A percentile compares a stretch with the other conserved stretches of the same genome.
phyloP scores from a whole-genome alignment of 1,139 yeast species.

The Protomyces lactucae-debilis region DNA sequence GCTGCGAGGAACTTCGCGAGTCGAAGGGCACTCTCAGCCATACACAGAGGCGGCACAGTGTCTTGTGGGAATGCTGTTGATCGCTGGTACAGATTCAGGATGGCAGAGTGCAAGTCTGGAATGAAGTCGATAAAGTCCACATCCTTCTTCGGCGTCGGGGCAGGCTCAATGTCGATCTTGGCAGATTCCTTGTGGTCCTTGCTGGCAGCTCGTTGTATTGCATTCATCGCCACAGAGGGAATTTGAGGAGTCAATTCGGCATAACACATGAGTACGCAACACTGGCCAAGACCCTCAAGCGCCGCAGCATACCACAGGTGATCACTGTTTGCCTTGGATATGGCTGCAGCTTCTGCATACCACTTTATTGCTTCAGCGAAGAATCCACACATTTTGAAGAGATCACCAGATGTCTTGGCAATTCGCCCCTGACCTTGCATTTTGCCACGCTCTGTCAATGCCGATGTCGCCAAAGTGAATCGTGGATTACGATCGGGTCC shows the following conservation, averaged over 20 bases:
- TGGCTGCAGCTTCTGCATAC: conserved; percentile 64
- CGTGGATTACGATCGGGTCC: conserved; percentile 22
- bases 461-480: conserved; percentile 28
- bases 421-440: conserved; percentile 66
- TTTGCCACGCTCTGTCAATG: conserved; percentile 50
- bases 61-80: conserved; percentile 64
- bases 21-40: conserved; percentile 66
- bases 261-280: conserved; percentile 57
- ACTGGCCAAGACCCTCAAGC: conserved; percentile 69
- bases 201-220: conserved; percentile 35
- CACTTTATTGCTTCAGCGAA: conserved; percentile 63
- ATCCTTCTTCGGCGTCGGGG: conserved; percentile 13
- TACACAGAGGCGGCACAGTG: conserved; percentile 75
- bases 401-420: conserved; percentile 67
- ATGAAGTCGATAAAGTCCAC: conserved; percentile 48
- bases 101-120: conserved; percentile 49
- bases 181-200: conserved; percentile 14
- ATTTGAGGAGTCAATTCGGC: conserved; percentile 57
- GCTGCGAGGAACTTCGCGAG: conserved; percentile 58
- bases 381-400: conserved; percentile 75
- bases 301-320: conserved; percentile 85
- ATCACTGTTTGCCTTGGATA: conserved; percentile 62
- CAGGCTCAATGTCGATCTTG: conserved; percentile 24
- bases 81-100: conserved; percentile 54
- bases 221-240: conserved; percentile 47